phyloP scores from a whole-genome alignment of 805 yeast species.

The Yarrowia porcina region DNA sequence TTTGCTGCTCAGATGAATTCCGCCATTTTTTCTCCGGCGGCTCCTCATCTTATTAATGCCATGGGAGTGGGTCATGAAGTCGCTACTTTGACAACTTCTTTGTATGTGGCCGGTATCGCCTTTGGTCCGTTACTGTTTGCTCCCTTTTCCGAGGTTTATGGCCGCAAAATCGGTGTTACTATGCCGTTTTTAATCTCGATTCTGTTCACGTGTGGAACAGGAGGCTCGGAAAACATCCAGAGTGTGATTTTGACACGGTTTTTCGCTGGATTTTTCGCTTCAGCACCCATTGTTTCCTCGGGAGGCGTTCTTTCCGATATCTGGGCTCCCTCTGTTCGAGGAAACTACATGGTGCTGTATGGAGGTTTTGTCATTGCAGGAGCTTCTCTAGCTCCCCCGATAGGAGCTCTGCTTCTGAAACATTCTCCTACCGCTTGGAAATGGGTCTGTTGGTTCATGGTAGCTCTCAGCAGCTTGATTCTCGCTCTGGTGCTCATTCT shows the following conservation, averaged over 20 bases:
- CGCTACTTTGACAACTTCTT: constrained; percentile 54
- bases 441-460: constrained; percentile 66
- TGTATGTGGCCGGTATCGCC: constrained; percentile 62
- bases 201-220: constrained; percentile 53
- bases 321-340: constrained; percentile 58
- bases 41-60: constrained; percentile 47
- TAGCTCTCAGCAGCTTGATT: constrained; percentile 60
- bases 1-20: constrained; percentile 66
- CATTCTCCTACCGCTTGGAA: constrained; percentile 50
- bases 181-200: constrained; percentile 47
- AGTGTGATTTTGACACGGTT: constrained; percentile 65
- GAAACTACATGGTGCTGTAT: constrained; percentile 65
- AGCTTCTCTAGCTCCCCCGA: constrained; percentile 55
- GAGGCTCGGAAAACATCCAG: constrained; percentile 56
- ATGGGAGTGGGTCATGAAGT: constrained; percentile 58
- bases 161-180: constrained; percentile 53
- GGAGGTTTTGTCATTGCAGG: constrained; percentile 43
- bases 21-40: constrained; percentile 63
- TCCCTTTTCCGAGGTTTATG: constrained; percentile 57
- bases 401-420: constrained; percentile 66
- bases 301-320: constrained; percentile 77
- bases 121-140: constrained; percentile 60
- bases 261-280: constrained; percentile 68
- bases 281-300: constrained; percentile 70
- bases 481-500: constrained; percentile 46